Evolutionary conservation across 768 basidiomycete genomes (phyloP), one percentile per base, ranked within the genome.

Genomic region (Leccinum barrowsii): DNA sequence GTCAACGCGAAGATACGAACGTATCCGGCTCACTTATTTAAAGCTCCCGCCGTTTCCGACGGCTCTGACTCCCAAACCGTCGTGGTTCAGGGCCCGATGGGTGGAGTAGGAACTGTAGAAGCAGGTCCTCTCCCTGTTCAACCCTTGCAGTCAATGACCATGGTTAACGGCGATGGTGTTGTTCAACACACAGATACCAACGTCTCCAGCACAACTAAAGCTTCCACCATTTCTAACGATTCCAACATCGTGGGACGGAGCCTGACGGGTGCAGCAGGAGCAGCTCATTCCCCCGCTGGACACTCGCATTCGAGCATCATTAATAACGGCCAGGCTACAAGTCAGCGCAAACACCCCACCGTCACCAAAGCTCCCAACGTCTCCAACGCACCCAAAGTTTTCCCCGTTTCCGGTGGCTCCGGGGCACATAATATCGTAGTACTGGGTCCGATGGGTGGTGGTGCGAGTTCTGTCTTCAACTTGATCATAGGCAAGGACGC

Each of bases 401-500:
- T 22, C 46, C 11, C 46, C 5, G 22, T 19, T 8, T 34, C 51
- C 48, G 51, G 22, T 7, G 59, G 55, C 7, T 50, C 21, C 21
- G 22, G 15, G 11, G 12, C 13, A 24, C 46, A 65, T 10, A 69
- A 68, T 21, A 28, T 73, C 7, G 55, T 71, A 40, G 67, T 71
- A 5, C 53, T 72, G 12, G 70, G 70, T 32, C 67, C 64, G 22
- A 58, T 47, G 19, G 69, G 71, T 12, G 65, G 65, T 21, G 70
- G 70, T 11, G 63, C 59, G 55, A 71, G 71, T 48, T 68, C 70
- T 40, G 58, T 71, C 50, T 65, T 71, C 69, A 73, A 73, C 60
- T 40, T 71, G 56, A 73, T 71, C 50, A 62, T 65, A 30, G 64
- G 67, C 52, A 54, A 58, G 26, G 53, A 58, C 2, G 54, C 68